These are phyloP conservation scores for Bolboschoenus planiculmis DNA, from an alignment of 176 grass and related monocot genomes.

Conservation along the genomic window DNA sequence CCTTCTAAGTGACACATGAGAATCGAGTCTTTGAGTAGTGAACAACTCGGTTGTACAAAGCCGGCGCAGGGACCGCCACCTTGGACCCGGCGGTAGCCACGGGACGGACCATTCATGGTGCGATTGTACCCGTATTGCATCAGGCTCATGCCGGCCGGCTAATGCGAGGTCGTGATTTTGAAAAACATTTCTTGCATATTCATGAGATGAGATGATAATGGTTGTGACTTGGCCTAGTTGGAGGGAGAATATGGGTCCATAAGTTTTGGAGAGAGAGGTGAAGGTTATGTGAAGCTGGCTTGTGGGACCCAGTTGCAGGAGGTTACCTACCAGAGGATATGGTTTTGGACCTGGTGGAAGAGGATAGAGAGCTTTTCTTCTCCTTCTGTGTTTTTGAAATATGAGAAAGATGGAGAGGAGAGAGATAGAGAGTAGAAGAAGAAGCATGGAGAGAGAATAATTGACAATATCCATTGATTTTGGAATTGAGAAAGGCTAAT, in stretches of 20 bases:
- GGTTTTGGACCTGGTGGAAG: conserved; percentile 21
- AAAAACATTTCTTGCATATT: neutral
- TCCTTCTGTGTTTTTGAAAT: neutral
- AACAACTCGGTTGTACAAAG: conserved; percentile 19
- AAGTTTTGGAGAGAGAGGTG: conserved; percentile 14
- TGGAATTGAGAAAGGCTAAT: neutral
- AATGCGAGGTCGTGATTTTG: conserved; percentile 5
- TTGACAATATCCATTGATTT: conserved; percentile 1
- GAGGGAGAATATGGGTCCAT: conserved; percentile 20
- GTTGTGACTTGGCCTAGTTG: conserved; percentile 22
- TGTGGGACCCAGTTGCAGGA: conserved; percentile 8
- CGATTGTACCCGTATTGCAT: neutral
- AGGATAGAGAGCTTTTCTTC: neutral
- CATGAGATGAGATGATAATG: conserved; percentile 3
- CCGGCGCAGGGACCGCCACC: neutral
- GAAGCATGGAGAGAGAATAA: neutral
- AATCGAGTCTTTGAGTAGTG: conserved; percentile 7
- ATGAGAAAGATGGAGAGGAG: neutral
- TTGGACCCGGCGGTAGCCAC: neutral
- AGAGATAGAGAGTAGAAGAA: neutral
- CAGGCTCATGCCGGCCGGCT: neutral
- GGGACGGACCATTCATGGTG: neutral
- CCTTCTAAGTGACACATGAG: conserved; percentile 3
- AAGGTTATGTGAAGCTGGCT: conserved; percentile 16
- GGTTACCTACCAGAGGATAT: conserved; percentile 15